A percentile compares a stretch with the other conserved stretches of the same genome.
Evolutionary conservation across 2,329 filamentous ascomycete species (phyloP).

Genomic region (Exophiala phaeomuriformis): DNA sequence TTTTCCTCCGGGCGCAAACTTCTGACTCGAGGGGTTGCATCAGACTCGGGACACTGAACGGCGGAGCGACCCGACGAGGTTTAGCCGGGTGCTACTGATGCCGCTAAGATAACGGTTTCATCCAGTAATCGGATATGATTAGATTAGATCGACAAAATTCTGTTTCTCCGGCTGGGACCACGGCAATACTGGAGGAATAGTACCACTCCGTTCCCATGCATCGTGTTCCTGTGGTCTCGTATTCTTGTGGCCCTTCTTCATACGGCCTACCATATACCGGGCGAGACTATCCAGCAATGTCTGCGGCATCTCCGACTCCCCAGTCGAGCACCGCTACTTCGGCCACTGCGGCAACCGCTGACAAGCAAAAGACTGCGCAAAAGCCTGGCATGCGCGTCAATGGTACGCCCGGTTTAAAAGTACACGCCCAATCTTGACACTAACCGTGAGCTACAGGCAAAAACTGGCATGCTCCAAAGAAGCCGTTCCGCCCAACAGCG

Average conservation of each 20-base stretch:
- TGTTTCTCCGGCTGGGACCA: not conserved
- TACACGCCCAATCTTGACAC: constrained; percentile 14
- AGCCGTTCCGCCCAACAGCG: constrained; percentile 73
- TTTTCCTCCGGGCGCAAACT: not conserved
- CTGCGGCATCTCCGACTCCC: not conserved
- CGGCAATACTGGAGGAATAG: too few species aligned
- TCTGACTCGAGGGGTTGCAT: too few species aligned
- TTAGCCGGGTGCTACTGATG: not conserved
- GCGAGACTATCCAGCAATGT: not conserved
- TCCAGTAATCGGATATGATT: not conserved
- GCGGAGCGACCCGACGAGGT: too few species aligned
- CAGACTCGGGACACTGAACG: too few species aligned
- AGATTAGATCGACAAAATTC: not conserved
- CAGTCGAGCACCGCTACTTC: not conserved
- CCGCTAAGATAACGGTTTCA: constrained; percentile 1
- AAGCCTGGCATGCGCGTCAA: constrained; percentile 19
- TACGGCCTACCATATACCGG: not conserved
- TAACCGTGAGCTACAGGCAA: constrained; percentile 57
- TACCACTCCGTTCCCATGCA: not conserved
- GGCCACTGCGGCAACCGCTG: not conserved
- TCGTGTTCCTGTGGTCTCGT: not conserved
- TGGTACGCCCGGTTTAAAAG: constrained; percentile 4
- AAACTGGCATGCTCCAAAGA: constrained; percentile 81
- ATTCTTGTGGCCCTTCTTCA: not conserved
- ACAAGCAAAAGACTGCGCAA: constrained; percentile 1